Conservation (phyloP, 345 rosid species). For the Aquilaria sinensis region DNA sequence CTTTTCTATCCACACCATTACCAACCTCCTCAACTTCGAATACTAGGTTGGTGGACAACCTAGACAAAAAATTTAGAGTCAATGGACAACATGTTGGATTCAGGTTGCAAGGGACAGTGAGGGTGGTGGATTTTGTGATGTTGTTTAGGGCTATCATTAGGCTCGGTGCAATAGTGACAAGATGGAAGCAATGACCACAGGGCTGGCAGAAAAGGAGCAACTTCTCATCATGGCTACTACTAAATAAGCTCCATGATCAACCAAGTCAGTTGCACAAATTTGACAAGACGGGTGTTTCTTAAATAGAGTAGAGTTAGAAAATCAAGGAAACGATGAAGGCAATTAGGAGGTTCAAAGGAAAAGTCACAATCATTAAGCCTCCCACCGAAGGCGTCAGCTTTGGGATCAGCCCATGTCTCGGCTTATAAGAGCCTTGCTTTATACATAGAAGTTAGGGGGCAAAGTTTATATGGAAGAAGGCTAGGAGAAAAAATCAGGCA, state of each 20-base stretch:
- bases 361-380: too few relatives aligned
- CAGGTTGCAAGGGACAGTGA: not conserved
- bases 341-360: too few relatives aligned
- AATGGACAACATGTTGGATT: not conserved
- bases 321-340: too few relatives aligned
- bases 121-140: not conserved
- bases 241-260: not conserved
- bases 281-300: too few relatives aligned
- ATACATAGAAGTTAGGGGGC: too few relatives aligned
- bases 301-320: too few relatives aligned
- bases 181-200: not conserved
- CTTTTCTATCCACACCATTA: constrained; percentile 31
- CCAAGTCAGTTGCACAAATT: not conserved
- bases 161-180: not conserved
- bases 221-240: not conserved
- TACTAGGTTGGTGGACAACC: constrained; percentile 27
- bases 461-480: too few relatives aligned
- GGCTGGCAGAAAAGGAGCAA: not conserved
- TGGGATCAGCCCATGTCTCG: too few relatives aligned
- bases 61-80: not conserved
- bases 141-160: not conserved
- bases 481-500: too few relatives aligned
- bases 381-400: too few relatives aligned
- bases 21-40: constrained; percentile 32
- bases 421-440: too few relatives aligned